Base-by-base conservation (phyloP, 2,329 filamentous ascomycete genomes). In the Claviceps citrina region DNA sequence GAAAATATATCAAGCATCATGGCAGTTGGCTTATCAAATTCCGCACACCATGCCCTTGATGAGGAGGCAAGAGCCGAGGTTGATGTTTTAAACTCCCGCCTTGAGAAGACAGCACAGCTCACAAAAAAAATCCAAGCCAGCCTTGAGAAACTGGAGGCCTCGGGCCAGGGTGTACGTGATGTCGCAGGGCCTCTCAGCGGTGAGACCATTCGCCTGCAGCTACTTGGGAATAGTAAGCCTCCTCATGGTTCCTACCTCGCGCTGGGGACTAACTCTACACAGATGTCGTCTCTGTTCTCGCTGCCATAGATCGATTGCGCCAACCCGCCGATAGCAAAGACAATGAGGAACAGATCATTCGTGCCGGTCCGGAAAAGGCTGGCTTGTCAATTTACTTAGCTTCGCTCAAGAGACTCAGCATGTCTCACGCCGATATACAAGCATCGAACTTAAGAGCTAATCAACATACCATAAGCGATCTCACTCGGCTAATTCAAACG, bases 41-140 rank as follows among this genome's bases (percentile, higher is more conserved):
- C 56, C 46, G 63, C 66, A 40, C 67, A 71, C 52, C 54, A 55
- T 33, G 66, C 70, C 25, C 63, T 70, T 38, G 77, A 81, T 51
- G 77, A 81, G 55, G 76, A 81, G 60, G 74, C 76, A 33, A 67
- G 75, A 42, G 77, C 77, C 34, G 77, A 81, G 57, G 77, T 82
- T 40, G 77, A 82, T 48, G 77, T 81, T 24, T 65, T 82, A 36
- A 80, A 78, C 50, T 81, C 76, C 40, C 69, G 77, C 30, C 76
- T 96, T 46, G 85, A 93, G 51, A 96, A 94, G 71, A 93, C 93
- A 50, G 81, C 86, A 44, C 77, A 85, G 54, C 72, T 96, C 57
- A 94, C 86, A 25, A 94, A 91, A 66, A 94, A 93, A 67, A 95
- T 98, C 41, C 83, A 93, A 60, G 81, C 83, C 22, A 93, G 84